phyloP scores from a whole-genome alignment of 306 rosid genomes.

The Pueraria montana region DNA sequence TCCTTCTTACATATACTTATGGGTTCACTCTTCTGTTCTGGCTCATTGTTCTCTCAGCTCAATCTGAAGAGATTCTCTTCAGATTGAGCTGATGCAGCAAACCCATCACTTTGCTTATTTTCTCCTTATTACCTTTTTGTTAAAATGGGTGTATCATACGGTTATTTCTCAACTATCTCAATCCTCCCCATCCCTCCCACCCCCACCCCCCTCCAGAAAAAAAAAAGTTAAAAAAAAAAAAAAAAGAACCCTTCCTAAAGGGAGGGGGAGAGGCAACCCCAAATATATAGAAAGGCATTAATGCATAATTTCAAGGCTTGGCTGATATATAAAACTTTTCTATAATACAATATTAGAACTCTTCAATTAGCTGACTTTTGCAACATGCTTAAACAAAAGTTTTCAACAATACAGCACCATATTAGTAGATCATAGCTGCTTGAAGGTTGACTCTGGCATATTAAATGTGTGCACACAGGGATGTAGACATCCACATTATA shows the following conservation, averaged over 20 bases:
- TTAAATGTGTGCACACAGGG: not conserved
- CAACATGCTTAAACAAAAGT: constrained; percentile 1
- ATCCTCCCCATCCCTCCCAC: not conserved
- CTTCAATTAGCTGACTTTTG: constrained; percentile 3
- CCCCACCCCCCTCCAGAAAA: no score
- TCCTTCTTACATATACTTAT: not conserved
- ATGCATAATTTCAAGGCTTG: constrained; percentile 20
- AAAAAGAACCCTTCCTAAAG: not conserved
- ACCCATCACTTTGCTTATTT: not conserved
- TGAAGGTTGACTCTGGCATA: not conserved
- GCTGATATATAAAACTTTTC: not conserved
- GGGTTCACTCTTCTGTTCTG: not conserved
- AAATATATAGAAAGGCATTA: constrained; percentile 21
- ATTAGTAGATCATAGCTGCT: constrained; percentile 33
- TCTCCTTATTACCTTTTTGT: not conserved
- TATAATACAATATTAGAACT: not conserved
- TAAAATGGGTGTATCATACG: not conserved
- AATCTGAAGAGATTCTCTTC: no score
- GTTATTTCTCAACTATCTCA: not conserved
- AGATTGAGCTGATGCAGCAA: not conserved
- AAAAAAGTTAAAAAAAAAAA: no score
- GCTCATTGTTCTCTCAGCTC: not conserved
- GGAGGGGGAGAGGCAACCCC: not conserved
- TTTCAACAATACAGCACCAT: constrained; percentile 3
- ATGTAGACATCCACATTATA: not conserved